Base-by-base conservation (phyloP, 495 filamentous ascomycete species). In the Aspergillus affinis region DNA sequence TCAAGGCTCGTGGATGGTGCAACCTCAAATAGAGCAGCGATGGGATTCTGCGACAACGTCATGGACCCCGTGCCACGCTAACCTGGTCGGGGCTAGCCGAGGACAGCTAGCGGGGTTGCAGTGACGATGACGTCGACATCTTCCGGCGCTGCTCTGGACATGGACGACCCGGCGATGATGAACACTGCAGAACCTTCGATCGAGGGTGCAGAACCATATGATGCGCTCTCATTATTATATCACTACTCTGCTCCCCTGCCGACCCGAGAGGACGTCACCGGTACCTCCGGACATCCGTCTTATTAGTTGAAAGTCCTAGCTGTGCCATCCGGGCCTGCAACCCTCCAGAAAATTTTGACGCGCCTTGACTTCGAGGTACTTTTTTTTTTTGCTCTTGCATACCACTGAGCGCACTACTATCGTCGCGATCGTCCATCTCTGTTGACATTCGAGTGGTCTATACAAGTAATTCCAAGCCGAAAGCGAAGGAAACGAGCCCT, bases 71-170 rank as follows among this genome's bases (percentile, higher is more conserved):
- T 64, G 41, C 55, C 48, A 57, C 48, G 51, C 48, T 69, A 64
- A 54, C 57, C 69, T 48, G 32, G 65, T 65, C 2, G n/a, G 68
- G 72, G 15, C 45, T 69, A 72, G 56, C 65, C 65, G 27, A 52
- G 29, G 57, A 51, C 58, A 58, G 70, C 54, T 70, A 71, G 70
- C 52, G 51, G 55, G 55, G 56, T 51, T 49, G 62, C 20, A 64
- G 65, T 64, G 67, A 66, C 56, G 56, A 74, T 74, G 73, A 76
- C 72, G 72, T 74, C 63, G 67, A 70, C 63, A 71, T 69, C 65
- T 49, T 6, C 26, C n/a, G 27, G 49, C 20, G 19, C n/a, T 20
- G 4, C 15, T 26, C 49, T 26, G 20, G 15, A 50, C 26, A 13
- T 41, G 36, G 47, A 19, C 23, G 47, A 19, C 18, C 47, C 20